Conservation (phyloP, 140 eudicot genomes). For the Senecio squalidus region DNA sequence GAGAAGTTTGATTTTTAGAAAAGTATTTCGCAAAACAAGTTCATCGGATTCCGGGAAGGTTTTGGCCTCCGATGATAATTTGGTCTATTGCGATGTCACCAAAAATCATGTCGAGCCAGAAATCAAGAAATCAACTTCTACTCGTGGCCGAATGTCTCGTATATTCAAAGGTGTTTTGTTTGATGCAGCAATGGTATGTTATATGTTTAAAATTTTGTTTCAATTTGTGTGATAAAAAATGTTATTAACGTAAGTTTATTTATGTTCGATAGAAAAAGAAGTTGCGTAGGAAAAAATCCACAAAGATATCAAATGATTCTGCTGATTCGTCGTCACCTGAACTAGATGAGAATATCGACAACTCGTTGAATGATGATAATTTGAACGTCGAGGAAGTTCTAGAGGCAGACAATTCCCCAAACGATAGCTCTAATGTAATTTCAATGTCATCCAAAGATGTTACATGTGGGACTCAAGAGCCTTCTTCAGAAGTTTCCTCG, state of each 20-base stretch:
- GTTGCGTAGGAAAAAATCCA: constrained; percentile 3
- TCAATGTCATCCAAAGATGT: neutral
- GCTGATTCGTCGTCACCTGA: neutral
- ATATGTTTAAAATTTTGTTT: neutral
- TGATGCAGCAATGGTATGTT: constrained; percentile 23
- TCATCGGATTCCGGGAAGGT: neutral
- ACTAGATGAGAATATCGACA: neutral
- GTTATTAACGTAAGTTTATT: neutral
- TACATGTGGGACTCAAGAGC: neutral
- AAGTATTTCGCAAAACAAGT: neutral
- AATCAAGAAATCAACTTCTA: constrained; percentile 15
- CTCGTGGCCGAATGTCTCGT: constrained; percentile 25
- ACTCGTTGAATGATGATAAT: neutral
- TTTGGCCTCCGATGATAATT: constrained; percentile 32
- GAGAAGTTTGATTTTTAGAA: constrained; percentile 23
- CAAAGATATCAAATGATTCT: neutral
- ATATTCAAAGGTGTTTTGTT: constrained; percentile 27
- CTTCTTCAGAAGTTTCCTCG: neutral
- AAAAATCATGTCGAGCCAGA: neutral
- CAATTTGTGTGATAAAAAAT: neutral
- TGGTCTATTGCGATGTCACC: constrained; percentile 23
- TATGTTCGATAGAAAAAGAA: constrained; percentile 14
- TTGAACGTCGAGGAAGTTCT: neutral
- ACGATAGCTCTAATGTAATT: neutral
- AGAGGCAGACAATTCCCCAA: neutral